Evolutionary conservation across 164 flowering plant genomes (phyloP).

Genomic region (Umbilicus rupestris): DNA sequence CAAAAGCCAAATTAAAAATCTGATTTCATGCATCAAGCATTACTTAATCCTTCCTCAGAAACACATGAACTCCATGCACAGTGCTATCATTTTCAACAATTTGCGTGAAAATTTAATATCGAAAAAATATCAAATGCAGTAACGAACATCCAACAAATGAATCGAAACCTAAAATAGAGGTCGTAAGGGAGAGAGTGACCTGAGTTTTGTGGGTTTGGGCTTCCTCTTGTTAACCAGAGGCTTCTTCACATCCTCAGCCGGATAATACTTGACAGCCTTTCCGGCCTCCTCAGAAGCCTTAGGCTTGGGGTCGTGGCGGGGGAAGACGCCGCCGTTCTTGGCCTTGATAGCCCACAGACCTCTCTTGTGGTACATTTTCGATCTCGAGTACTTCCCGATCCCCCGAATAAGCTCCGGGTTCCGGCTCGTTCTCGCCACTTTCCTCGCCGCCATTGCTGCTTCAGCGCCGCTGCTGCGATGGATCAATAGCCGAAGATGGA

Average conservation of each 20-base stretch:
- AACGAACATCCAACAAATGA: too few species aligned
- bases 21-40: not conserved
- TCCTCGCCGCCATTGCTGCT: conserved; percentile 51
- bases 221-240: conserved; percentile 66
- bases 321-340: conserved; percentile 82
- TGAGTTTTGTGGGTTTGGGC: conserved; percentile 57
- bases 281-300: conserved; percentile 23
- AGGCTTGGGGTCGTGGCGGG: conserved; percentile 43
- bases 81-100: too few species aligned
- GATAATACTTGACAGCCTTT: conserved; percentile 73
- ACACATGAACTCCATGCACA: too few species aligned
- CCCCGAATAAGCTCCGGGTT: conserved; percentile 73
- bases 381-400: conserved; percentile 53
- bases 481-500: too few species aligned
- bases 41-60: not conserved
- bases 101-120: too few species aligned
- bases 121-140: too few species aligned
- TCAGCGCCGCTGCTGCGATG: not conserved
- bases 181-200: conserved; percentile 18
- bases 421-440: conserved; percentile 23
- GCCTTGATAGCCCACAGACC: conserved; percentile 97
- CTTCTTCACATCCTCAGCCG: conserved; percentile 82
- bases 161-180: too few species aligned
- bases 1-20: not conserved
- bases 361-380: conserved; percentile 83